These are phyloP conservation scores for Trichoderma guizhouense DNA, from an alignment of 2,329 filamentous ascomycete species.

Conservation along the genomic window DNA sequence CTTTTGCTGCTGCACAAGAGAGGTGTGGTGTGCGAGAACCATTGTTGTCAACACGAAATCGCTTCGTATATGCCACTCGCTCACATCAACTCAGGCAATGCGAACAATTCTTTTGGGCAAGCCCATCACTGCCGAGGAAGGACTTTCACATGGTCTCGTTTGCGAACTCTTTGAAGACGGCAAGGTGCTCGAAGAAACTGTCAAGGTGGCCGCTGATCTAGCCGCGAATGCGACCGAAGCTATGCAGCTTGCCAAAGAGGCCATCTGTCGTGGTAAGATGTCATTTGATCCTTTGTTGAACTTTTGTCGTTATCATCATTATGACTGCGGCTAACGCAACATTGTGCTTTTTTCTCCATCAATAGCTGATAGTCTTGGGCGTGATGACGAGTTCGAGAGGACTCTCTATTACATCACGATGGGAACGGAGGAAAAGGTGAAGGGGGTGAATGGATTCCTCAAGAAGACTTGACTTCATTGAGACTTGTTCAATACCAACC, in stretches of 20 bases:
- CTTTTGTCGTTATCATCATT: conserved; percentile 2
- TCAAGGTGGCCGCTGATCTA: conserved; percentile 26
- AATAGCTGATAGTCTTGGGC: conserved; percentile 27
- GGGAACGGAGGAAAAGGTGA: conserved; percentile 30
- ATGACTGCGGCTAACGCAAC: not conserved
- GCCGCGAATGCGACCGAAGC: conserved; percentile 26
- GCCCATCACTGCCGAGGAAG: conserved; percentile 28
- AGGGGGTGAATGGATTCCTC: conserved; percentile 30
- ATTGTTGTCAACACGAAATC: not conserved
- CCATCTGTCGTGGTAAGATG: conserved; percentile 30
- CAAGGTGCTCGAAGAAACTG: conserved; percentile 26
- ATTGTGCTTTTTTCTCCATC: not conserved
- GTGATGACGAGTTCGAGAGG: conserved; percentile 34
- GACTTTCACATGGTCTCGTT: conserved; percentile 27
- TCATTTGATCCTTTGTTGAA: not conserved
- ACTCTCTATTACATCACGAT: conserved; percentile 37
- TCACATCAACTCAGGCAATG: conserved; percentile 28
- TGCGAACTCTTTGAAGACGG: conserved; percentile 28
- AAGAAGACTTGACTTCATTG: conserved; percentile 20
- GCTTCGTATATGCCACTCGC: not conserved
- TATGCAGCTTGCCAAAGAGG: conserved; percentile 29
- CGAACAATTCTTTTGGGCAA: conserved; percentile 28
- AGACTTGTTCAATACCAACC: not conserved
- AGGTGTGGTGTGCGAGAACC: not conserved
- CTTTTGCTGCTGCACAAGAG: conserved; percentile 1